Evolutionary conservation across 352 stramenopile genomes (phyloP).

Genomic region (Globisporangium alternatum): DNA sequence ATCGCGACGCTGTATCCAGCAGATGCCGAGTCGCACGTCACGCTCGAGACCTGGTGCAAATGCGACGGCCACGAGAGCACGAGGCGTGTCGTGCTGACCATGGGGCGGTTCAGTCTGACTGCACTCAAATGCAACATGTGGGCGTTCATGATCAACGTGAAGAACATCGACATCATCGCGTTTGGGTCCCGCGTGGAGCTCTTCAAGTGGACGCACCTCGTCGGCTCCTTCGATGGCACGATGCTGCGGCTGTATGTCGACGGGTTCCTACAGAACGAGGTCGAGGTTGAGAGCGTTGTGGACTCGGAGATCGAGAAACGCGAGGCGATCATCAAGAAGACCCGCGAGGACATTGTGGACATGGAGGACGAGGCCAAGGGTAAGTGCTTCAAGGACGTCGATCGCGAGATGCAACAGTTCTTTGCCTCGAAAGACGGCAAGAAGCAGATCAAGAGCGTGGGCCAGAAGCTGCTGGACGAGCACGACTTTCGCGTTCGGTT

Average conservation of each 20-base stretch:
- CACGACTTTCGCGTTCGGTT: conserved; percentile 80
- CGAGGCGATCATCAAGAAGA: conserved; percentile 67
- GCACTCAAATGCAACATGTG: conserved; percentile 74
- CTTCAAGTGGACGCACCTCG: conserved; percentile 84
- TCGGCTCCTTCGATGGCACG: conserved; percentile 87
- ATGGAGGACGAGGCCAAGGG: conserved; percentile 75
- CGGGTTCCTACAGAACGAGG: conserved; percentile 60
- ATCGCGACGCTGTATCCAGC: conserved; percentile 38
- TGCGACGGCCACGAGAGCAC: conserved; percentile 70
- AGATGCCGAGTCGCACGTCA: conserved; percentile 36
- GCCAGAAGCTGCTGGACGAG: conserved; percentile 76
- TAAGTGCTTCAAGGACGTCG: conserved; percentile 69
- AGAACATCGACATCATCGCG: conserved; percentile 73
- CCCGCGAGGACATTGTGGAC: conserved; percentile 67
- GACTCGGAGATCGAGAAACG: conserved; percentile 60
- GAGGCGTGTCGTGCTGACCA: conserved; percentile 57
- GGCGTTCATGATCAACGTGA: conserved; percentile 77
- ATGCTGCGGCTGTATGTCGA: conserved; percentile 83
- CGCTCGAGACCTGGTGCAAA: conserved; percentile 78
- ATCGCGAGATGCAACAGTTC: conserved; percentile 55
- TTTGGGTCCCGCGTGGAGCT: conserved; percentile 49
- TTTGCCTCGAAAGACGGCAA: conserved; percentile 77
- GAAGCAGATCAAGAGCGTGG: conserved; percentile 50
- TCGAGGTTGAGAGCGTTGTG: conserved; percentile 74
- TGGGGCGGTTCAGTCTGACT: conserved; percentile 72